Evolutionary conservation across 441 rosid genomes (phyloP).

Genomic region (Dalechampia spathulata): DNA sequence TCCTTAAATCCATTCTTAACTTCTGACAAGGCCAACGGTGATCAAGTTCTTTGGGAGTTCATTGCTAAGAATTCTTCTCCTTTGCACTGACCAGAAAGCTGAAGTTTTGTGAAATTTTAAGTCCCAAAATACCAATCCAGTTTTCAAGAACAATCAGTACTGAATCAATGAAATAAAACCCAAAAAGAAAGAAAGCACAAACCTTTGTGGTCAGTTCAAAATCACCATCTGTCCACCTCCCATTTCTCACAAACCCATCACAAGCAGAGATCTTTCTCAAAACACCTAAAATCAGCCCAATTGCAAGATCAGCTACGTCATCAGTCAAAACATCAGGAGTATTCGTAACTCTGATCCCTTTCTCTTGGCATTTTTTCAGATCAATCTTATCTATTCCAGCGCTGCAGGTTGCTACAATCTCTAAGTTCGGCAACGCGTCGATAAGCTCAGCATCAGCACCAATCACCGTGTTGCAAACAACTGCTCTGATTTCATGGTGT

Average conservation of each 20-base stretch:
- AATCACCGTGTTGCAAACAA: constrained; percentile 36
- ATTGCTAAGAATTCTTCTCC: no score
- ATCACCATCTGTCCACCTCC: constrained; percentile 38
- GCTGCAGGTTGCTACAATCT: constrained; percentile 49
- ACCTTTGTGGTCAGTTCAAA: constrained; percentile 34
- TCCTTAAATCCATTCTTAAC: no score
- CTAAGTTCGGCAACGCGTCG: constrained; percentile 42
- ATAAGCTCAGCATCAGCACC: constrained; percentile 57
- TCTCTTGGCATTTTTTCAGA: constrained; percentile 44
- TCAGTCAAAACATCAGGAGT: constrained; percentile 64
- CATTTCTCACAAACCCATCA: constrained; percentile 41
- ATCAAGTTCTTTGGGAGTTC: no score
- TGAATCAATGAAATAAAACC: neutral
- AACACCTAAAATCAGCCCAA: constrained; percentile 48
- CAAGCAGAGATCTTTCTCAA: constrained; percentile 40
- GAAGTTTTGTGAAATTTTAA: no score
- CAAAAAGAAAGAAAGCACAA: neutral
- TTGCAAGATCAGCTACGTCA: constrained; percentile 54
- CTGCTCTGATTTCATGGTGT: constrained; percentile 35
- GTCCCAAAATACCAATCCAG: no score
- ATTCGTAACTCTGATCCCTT: constrained; percentile 48
- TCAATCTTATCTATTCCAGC: constrained; percentile 57
- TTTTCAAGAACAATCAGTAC: no score
- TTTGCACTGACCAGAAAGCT: no score
- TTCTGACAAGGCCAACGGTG: no score